phyloP scores from a whole-genome alignment of 805 yeast genomes.

The Wickerhamomyces hampshirensis region DNA sequence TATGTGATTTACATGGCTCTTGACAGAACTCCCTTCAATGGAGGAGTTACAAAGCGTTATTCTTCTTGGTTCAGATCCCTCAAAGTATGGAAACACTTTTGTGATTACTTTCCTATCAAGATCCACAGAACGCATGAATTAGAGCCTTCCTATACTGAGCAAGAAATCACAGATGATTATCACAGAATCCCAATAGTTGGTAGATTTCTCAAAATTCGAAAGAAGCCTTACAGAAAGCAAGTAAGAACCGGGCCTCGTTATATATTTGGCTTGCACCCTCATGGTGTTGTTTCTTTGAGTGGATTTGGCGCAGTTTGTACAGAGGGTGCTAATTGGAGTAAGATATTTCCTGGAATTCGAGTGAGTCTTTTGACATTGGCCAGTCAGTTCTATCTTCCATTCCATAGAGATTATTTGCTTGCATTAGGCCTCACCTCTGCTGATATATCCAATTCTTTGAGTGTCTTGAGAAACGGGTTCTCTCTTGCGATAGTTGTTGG shows the following conservation, averaged over 20 bases:
- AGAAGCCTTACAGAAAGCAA: conserved; percentile 24
- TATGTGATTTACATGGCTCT: conserved; percentile 56
- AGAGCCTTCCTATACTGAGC: conserved; percentile 63
- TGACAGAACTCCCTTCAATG: conserved; percentile 72
- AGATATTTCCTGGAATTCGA: conserved; percentile 78
- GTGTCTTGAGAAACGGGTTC: conserved; percentile 56
- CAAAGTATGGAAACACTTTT: conserved; percentile 65
- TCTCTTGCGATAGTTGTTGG: conserved; percentile 91
- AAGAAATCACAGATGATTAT: conserved; percentile 18
- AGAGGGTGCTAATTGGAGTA: conserved; percentile 68
- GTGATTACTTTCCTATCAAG: conserved; percentile 73
- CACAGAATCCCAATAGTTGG: conserved; percentile 11
- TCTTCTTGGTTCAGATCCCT: conserved; percentile 53
- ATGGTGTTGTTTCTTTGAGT: conserved; percentile 92
- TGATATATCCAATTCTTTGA: conserved; percentile 62
- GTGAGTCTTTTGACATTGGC: conserved; percentile 73
- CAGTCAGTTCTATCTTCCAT: conserved; percentile 79
- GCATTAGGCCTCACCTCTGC: conserved; percentile 84
- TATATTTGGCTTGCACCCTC: conserved; percentile 93
- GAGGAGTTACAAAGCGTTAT: conserved; percentile 55
- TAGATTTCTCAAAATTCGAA: conserved; percentile 15
- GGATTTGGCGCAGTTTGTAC: conserved; percentile 81
- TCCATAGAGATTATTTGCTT: conserved; percentile 80
- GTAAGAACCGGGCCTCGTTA: conserved; percentile 64
- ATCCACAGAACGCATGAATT: conserved; percentile 65